Evolutionary conservation across 441 rosid species (phyloP).

Genomic region (Cnidoscolus chayamansa): DNA sequence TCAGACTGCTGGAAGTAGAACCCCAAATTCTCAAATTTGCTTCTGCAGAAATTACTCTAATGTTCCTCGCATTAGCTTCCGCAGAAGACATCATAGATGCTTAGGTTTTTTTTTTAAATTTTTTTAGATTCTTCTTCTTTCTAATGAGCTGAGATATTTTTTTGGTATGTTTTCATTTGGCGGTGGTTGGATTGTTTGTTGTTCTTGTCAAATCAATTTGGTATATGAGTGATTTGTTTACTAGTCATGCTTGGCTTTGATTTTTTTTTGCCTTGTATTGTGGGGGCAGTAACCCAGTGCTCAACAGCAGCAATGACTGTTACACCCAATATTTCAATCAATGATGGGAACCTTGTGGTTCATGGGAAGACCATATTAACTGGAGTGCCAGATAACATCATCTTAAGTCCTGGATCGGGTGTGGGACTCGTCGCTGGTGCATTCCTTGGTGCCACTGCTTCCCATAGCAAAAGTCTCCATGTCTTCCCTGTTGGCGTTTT

Average conservation of each 20-base stretch:
- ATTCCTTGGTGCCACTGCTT: slow-evolving; percentile 79
- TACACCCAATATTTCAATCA: slow-evolving; percentile 65
- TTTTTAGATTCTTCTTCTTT: neutral
- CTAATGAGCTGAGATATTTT: neutral
- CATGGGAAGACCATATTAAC: slow-evolving; percentile 85
- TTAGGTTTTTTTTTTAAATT: slow-evolving; percentile 1
- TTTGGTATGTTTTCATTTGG: neutral
- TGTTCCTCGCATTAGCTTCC: slow-evolving; percentile 10
- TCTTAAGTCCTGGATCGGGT: slow-evolving; percentile 67
- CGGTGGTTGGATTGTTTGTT: neutral
- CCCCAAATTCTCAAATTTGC: slow-evolving; percentile 9
- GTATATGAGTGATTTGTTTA: neutral
- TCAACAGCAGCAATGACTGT: slow-evolving; percentile 61
- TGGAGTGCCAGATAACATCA: slow-evolving; percentile 76
- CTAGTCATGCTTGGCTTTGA: neutral
- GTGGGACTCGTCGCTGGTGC: slow-evolving; percentile 64
- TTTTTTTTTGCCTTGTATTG: neutral
- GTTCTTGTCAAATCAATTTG: neutral
- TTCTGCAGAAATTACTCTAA: slow-evolving; percentile 6
- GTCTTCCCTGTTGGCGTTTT: slow-evolving; percentile 80
- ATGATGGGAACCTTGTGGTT: slow-evolving; percentile 76
- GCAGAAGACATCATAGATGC: slow-evolving; percentile 11
- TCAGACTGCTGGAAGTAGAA: neutral
- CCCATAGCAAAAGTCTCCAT: slow-evolving; percentile 83
- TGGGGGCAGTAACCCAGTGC: slow-evolving; percentile 34